Evolutionary conservation across 78 protist genomes (phyloP), one percentile per base, ranked within the genome.

Genomic region (Dictyostelium firmibasis): DNA sequence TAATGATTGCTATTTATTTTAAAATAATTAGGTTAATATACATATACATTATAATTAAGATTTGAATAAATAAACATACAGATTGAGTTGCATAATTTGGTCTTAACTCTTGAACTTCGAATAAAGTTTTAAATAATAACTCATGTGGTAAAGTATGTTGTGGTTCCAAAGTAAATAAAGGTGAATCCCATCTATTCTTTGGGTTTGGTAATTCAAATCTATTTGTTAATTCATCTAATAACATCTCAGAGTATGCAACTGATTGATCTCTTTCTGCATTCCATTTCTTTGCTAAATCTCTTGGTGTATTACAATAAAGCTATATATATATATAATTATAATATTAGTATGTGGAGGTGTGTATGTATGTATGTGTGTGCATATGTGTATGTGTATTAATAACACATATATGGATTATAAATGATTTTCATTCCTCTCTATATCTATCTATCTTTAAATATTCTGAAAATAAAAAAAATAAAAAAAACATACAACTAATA

Each of bases 121-220:
- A 87, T 78, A 87, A 64, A n/a, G 93, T 87, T 78, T 87, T 87
- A 62, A 77, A 64, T 29, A 87, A 50, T 50, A 87, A 70, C 18
- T 87, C 93, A 62, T 60, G 81, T n/a, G 93, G 93, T 16, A 87
- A 60, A 0, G 35, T 23, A 41, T 87, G 93, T 43, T 87, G 93
- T 57, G 93, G 93, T 43, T 87, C 93, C 23, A 87, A 29, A 38
- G 95, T 91, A 31, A 93, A 93, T 18, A 93, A 62, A 2, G 98
- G 98, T 18, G 83, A 31, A 33, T 97, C 98, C 98, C 98, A 97
- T 53, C 96, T 74, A 33, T 81, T 44, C 29, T 81, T 64, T 25
- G 81, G 94, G 16, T 94, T 84, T 27, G 98, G 98, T 27, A 23
- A 9, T 83, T 97, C 98, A 35, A 94, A 94, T 53, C 98, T 87